Evolutionary conservation across 2,329 filamentous ascomycete genomes (phyloP).

Genomic region (Endocalyx cinctus): DNA sequence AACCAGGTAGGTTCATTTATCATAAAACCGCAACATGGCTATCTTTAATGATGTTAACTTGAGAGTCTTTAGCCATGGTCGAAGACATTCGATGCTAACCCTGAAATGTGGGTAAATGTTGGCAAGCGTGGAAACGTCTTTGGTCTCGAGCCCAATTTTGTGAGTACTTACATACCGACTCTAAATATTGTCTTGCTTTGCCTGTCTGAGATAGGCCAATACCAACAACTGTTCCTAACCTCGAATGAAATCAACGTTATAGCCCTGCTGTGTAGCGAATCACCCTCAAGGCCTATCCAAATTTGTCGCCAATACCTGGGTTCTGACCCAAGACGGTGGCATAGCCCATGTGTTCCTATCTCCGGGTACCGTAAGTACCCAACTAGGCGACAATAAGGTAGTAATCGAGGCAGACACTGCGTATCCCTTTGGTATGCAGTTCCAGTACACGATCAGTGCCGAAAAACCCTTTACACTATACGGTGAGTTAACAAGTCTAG

Average conservation of each 20-base stretch:
- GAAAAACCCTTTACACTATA: slow-evolving; percentile 25
- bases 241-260: too few species aligned
- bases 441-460: slow-evolving; percentile 25
- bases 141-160: slow-evolving; percentile 47
- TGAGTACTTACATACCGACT: slow-evolving; percentile 7
- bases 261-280: slow-evolving; percentile 54
- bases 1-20: slow-evolving; percentile 35
- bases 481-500: too few species aligned
- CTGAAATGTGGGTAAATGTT: slow-evolving; percentile 39
- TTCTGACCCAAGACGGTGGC: slow-evolving; percentile 37
- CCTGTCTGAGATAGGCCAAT: not conserved
- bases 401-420: slow-evolving; percentile 40
- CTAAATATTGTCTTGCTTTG: too few species aligned
- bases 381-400: slow-evolving; percentile 32
- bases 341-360: slow-evolving; percentile 49
- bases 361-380: slow-evolving; percentile 37
- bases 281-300: slow-evolving; percentile 53
- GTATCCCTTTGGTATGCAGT: slow-evolving; percentile 36
- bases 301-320: slow-evolving; percentile 45
- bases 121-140: slow-evolving; percentile 41
- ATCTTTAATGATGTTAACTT: slow-evolving; percentile 41
- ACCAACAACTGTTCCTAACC: slow-evolving; percentile 3
- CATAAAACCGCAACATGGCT: slow-evolving; percentile 3
- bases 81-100: too few species aligned
- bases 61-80: too few species aligned